These are phyloP conservation scores for Neolecta irregularis DNA, from an alignment of 1,139 yeast species.

Conservation along the genomic window DNA sequence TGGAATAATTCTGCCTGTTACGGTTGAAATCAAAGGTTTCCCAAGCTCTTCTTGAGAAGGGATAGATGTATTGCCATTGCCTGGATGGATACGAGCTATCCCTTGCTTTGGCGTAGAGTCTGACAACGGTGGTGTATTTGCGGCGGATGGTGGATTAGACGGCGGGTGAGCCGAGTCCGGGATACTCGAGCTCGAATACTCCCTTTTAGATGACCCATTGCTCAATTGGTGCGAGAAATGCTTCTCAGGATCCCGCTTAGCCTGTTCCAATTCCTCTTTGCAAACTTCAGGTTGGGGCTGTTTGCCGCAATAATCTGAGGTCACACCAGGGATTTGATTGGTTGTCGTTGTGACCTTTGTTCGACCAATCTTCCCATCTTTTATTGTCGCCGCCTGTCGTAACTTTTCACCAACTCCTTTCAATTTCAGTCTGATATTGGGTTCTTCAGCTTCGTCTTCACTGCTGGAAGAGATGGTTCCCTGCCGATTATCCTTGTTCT, in stretches of 20 bases:
- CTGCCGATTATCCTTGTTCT: too few species aligned
- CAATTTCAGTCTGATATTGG: too few species aligned
- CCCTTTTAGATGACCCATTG: slow-evolving; percentile 5
- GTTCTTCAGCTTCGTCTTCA: too few species aligned
- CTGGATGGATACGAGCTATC: slow-evolving; percentile 9
- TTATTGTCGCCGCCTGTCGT: too few species aligned
- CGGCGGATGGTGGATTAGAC: too few species aligned
- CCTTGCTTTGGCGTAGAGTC: too few species aligned
- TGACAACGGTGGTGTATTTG: too few species aligned
- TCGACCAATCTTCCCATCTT: slow-evolving; percentile 8
- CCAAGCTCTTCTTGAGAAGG: slow-evolving; percentile 7
- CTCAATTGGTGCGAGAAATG: slow-evolving; percentile 6
- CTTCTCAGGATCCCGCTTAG: slow-evolving; percentile 10
- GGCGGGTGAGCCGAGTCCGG: too few species aligned
- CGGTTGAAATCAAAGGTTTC: slow-evolving; percentile 10
- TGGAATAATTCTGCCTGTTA: slow-evolving; percentile 11
- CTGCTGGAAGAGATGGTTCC: too few species aligned
- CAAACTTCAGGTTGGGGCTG: neutral
- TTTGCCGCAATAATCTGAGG: slow-evolving; percentile 3
- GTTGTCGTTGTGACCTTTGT: slow-evolving; percentile 9
- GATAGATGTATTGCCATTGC: slow-evolving; percentile 8
- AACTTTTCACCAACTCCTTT: too few species aligned
- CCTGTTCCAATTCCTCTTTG: slow-evolving; percentile 8
- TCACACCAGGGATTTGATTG: slow-evolving; percentile 9
- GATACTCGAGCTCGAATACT: too few species aligned